phyloP scores from a whole-genome alignment of 495 filamentous ascomycete genomes.

The Hypoxylon intermedium region DNA sequence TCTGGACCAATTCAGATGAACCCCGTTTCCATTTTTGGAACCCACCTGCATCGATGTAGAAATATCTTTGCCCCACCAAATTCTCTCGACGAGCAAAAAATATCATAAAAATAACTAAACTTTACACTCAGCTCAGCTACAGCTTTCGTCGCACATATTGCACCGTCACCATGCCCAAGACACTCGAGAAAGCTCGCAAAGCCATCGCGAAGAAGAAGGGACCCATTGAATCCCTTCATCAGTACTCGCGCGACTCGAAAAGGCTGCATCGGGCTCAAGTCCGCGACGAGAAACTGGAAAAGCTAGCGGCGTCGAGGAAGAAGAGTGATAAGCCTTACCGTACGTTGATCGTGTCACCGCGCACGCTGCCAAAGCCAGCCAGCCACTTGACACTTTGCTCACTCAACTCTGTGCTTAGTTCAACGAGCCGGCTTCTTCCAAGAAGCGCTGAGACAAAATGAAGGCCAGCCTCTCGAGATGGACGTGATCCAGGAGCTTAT shows the following conservation, averaged over 20 bases:
- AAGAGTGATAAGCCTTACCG: constrained; percentile 73
- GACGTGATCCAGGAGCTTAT: constrained; percentile 68
- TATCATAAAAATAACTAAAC: constrained; percentile 16
- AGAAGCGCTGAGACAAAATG: constrained; percentile 62
- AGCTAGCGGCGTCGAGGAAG: constrained; percentile 64
- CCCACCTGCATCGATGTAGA: too few relatives aligned
- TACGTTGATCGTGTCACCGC: constrained; percentile 49
- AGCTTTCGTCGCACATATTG: neutral
- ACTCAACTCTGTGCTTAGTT: constrained; percentile 58
- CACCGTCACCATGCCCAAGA: constrained; percentile 70
- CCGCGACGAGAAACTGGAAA: constrained; percentile 77
- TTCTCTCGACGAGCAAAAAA: constrained; percentile 16
- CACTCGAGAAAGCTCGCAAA: constrained; percentile 80
- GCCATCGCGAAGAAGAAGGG: constrained; percentile 81
- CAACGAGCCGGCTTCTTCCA: constrained; percentile 76
- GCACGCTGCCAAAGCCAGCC: too few relatives aligned
- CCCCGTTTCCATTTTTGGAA: constrained; percentile 7
- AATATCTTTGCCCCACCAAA: constrained; percentile 39
- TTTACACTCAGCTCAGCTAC: neutral
- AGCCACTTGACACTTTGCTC: neutral
- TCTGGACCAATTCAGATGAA: neutral
- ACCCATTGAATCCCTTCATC: constrained; percentile 72
- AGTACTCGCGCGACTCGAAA: constrained; percentile 80
- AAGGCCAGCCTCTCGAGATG: constrained; percentile 60
- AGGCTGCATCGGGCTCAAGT: constrained; percentile 74